Base-by-base conservation (phyloP, 164 flowering plant genomes). In the Dillenia suffruticosa region DNA sequence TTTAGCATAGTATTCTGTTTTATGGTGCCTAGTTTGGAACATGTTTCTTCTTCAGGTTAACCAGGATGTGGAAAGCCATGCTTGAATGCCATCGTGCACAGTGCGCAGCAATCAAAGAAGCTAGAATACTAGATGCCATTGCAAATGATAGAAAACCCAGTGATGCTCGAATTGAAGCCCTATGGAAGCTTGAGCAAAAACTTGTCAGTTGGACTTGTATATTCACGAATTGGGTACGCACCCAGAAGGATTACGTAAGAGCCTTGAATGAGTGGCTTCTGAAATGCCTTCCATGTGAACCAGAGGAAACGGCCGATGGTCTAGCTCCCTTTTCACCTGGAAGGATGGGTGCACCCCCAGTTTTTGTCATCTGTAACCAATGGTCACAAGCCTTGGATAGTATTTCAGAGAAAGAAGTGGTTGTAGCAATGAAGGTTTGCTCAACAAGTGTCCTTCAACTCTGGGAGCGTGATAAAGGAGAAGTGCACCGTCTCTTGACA, bases 271-370 rank as follows among this genome's bases (percentile, higher is more conserved):
- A 62, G 51, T 87, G 92, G 92, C 88, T 87, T 22, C 51, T 77
- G 44, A 87, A 82, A 63, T 84, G 89, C 63, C 81, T 87, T 56
- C 71, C 65, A 1, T 67, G 78, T 52, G 86, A 76, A 63, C 89
- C 89, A 9, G 89, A 87, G 73, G 84, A 75, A 65, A 87, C 92
- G 53, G 50, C 77, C 1, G 92, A 87, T 72, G 92, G 92, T 5
- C 53, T 67, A 46, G 85, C 46, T 63, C 92, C 89, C 32, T 87
- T 82, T 57, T 87, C 92, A 19, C 92, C 92, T 45, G 78, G 92
- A 15, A 72, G 92, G 58, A 68, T 85, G 2, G 92, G 89, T 16
- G 92, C 92, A 12, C 92, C 92, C 3, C 78, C 80, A 13, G 60
- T 84, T 5, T 87, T 84, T 69, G 80, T 84, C 7, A 70, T 84